A percentile compares a stretch with the other conserved stretches of the same genome.
phyloP scores from a whole-genome alignment of 805 yeast species.

The Metschnikowia aberdeeniae region DNA sequence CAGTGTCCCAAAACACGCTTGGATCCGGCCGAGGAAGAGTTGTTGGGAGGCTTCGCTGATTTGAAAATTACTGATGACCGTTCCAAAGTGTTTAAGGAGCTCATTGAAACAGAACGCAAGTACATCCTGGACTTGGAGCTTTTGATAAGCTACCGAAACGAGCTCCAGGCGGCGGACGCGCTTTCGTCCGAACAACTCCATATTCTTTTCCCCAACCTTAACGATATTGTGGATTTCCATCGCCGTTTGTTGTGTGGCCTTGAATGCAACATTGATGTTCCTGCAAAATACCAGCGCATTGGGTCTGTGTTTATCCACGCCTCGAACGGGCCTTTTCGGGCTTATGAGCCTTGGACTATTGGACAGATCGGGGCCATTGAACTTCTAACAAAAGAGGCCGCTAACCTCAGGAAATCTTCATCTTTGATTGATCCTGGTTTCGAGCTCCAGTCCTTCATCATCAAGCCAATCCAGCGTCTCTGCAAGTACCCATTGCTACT shows the following conservation, averaged over 20 bases:
- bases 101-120: slow-evolving; percentile 86
- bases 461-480: slow-evolving; percentile 95
- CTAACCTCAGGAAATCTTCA: slow-evolving; percentile 51
- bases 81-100: slow-evolving; percentile 76
- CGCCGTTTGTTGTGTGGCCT: slow-evolving; percentile 82
- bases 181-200: slow-evolving; percentile 78
- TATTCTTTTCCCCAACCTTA: slow-evolving; percentile 77
- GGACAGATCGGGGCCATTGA: slow-evolving; percentile 87
- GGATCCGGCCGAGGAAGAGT: slow-evolving; percentile 6
- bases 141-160: slow-evolving; percentile 61
- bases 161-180: slow-evolving; percentile 59
- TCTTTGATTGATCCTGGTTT: slow-evolving; percentile 73
- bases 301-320: slow-evolving; percentile 88
- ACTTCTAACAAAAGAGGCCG: slow-evolving; percentile 60
- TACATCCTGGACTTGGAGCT: slow-evolving; percentile 88
- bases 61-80: slow-evolving; percentile 49
- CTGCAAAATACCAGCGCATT: slow-evolving; percentile 72
- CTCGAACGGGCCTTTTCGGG: slow-evolving; percentile 70
- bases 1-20: slow-evolving; percentile 2
- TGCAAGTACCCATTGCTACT: slow-evolving; percentile 89
- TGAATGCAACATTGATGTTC: slow-evolving; percentile 80
- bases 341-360: slow-evolving; percentile 92
- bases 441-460: slow-evolving; percentile 82
- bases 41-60: slow-evolving; percentile 17
- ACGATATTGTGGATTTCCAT: slow-evolving; percentile 85